Percentiles rank a stretch among this genome's conserved stretches.
phyloP scores from a whole-genome alignment of 495 filamentous ascomycete genomes.

The Penicilliopsis zonata region DNA sequence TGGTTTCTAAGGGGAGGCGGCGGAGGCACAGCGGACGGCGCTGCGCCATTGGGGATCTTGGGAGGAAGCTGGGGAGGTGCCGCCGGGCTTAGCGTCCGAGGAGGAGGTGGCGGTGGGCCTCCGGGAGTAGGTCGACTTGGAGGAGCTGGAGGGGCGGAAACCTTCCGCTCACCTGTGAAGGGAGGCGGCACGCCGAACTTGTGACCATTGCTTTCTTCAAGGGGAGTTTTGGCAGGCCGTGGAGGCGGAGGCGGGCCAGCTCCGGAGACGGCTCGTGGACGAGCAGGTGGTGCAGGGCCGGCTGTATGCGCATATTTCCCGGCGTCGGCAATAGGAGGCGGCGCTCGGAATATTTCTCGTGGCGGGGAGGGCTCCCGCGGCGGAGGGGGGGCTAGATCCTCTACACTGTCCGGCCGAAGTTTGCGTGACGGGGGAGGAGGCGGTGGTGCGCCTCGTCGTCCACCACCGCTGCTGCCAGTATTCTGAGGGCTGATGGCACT shows the following conservation, averaged over 20 bases:
- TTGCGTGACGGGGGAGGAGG: conserved; percentile 77
- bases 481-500: conserved; percentile 53
- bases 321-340: conserved; percentile 75
- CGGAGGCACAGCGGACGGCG: conserved; percentile 37
- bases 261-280: conserved; percentile 46
- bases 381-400: conserved; percentile 41
- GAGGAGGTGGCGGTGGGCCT: conserved; percentile 54
- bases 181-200: conserved; percentile 74
- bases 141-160: conserved; percentile 58
- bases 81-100: conserved; percentile 45
- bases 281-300: conserved; percentile 36
- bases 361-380: conserved; percentile 41
- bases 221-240: conserved; percentile 73
- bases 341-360: conserved; percentile 55
- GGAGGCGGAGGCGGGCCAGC: conserved; percentile 65
- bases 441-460: conserved; percentile 61
- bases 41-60: conserved; percentile 42
- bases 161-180: conserved; percentile 57
- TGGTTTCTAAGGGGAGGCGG: conserved; percentile 43
- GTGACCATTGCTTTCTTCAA: conserved; percentile 53
- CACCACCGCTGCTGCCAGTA: conserved; percentile 48
- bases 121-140: conserved; percentile 48
- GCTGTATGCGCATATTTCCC: conserved; percentile 61
- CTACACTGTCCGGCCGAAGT: conserved; percentile 31
- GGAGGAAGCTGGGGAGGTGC: conserved; percentile 57